A percentile compares a stretch with the other conserved stretches of the same genome.
Evolutionary conservation across 139 green algal species (phyloP).

Genomic region (Tetraselmis chui): DNA sequence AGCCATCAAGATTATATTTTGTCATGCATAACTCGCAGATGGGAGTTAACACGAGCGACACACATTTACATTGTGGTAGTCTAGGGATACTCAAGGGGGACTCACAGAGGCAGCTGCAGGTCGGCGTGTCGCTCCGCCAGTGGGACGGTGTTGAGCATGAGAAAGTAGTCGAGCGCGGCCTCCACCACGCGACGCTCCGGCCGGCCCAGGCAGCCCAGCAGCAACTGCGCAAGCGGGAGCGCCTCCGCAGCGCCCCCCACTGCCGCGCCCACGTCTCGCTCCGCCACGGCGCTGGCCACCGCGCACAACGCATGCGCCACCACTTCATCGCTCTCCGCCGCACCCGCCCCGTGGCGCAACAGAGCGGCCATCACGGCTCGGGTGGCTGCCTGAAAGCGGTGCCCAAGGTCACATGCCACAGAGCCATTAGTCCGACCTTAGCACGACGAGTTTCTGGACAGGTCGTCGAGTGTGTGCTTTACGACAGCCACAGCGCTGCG

Average conservation of each 20-base stretch:
- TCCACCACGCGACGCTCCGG: constrained; percentile 24
- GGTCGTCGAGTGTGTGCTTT: no score
- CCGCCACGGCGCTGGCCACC: background rate
- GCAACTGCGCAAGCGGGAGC: constrained; percentile 36
- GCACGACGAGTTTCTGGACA: no score
- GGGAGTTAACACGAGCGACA: no score
- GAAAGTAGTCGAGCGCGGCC: constrained; percentile 45
- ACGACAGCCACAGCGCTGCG: no score
- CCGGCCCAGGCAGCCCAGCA: constrained; percentile 26
- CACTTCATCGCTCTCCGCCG: background rate
- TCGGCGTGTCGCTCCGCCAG: constrained; percentile 26
- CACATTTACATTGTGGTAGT: no score
- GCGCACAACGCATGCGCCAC: background rate
- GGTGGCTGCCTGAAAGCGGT: background rate
- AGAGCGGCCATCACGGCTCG: background rate
- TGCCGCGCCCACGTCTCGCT: background rate
- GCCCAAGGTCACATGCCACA: no score
- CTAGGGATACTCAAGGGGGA: no score
- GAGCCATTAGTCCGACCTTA: no score
- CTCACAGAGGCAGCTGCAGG: constrained; percentile 32
- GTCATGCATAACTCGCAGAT: no score
- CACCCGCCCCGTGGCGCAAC: background rate
- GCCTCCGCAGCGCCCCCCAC: constrained; percentile 4
- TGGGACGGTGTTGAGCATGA: constrained; percentile 50
- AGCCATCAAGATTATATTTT: no score